These are phyloP conservation scores for Entomortierella parvispora DNA, from an alignment of 192 early-diverging fungal genomes.

Conservation along the genomic window DNA sequence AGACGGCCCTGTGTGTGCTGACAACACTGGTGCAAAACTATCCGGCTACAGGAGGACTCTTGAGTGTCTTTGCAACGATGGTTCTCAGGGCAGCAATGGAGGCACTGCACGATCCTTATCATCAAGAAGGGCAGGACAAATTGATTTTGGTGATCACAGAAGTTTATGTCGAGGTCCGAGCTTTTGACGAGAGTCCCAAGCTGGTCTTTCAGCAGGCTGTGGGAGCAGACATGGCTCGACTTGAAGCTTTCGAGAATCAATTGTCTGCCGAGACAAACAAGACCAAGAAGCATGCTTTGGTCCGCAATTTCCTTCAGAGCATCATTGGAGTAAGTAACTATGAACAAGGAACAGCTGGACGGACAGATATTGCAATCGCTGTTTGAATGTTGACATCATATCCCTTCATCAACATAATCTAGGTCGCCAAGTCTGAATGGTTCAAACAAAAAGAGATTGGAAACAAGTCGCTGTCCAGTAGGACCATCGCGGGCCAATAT, in stretches of 20 bases:
- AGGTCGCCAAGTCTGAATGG: constrained; percentile 52
- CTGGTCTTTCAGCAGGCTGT: constrained; percentile 19
- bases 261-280: constrained; percentile 12
- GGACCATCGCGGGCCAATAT: constrained; percentile 34
- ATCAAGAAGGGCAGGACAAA: constrained; percentile 49
- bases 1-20: constrained; percentile 20
- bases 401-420: background rate
- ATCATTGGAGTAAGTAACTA: constrained; percentile 36
- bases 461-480: constrained; percentile 6
- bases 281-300: constrained; percentile 39
- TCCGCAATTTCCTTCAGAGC: constrained; percentile 43
- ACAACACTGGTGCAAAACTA: constrained; percentile 25
- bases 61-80: constrained; percentile 17
- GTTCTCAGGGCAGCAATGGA: constrained; percentile 33
- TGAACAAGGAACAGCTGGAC: background rate
- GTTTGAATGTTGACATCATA: background rate
- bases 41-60: constrained; percentile 14
- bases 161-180: constrained; percentile 49
- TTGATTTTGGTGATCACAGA: constrained; percentile 43
- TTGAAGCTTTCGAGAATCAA: constrained; percentile 40
- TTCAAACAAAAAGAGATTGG: constrained; percentile 41
- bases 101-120: constrained; percentile 41
- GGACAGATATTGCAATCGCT: background rate
- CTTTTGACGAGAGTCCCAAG: constrained; percentile 29
- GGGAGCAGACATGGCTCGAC: constrained; percentile 20